A percentile compares a stretch with the other conserved stretches of the same genome.
Evolutionary conservation across 257 asterid species (phyloP).

Genomic region (Fraxinus excelsior): DNA sequence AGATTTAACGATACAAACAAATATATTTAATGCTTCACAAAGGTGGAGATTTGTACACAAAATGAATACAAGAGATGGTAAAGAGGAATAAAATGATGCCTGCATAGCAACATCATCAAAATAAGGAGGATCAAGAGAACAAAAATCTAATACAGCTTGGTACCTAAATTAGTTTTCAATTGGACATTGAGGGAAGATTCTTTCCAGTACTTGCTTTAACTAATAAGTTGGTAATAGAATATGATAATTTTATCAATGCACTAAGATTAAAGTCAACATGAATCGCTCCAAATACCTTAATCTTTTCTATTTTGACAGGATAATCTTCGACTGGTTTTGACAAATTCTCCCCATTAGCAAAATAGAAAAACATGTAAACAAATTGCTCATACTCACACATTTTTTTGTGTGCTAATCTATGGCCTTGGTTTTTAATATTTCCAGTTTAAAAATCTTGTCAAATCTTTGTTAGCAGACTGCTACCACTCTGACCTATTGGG

Average conservation of each 20-base stretch:
- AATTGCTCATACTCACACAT: not conserved
- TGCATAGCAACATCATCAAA: not conserved
- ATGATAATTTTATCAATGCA: not conserved
- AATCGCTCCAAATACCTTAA: not conserved
- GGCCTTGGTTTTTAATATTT: not conserved
- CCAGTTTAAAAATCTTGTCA: not conserved
- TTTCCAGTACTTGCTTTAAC: not conserved
- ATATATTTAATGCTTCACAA: not conserved
- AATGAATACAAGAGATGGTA: not conserved
- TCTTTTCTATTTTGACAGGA: not conserved
- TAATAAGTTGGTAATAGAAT: no score
- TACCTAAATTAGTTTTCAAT: slow-evolving; percentile 1
- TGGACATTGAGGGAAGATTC: not conserved
- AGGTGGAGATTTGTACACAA: not conserved
- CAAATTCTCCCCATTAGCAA: not conserved
- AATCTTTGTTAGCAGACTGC: not conserved
- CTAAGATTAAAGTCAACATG: not conserved
- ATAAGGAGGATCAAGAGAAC: not conserved
- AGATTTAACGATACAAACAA: not conserved
- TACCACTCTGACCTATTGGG: not conserved
- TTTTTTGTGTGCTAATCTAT: not conserved
- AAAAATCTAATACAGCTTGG: not conserved
- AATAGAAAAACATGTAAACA: not conserved
- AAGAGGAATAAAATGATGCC: not conserved
- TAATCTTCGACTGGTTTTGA: not conserved